Evolutionary conservation across 2,329 filamentous ascomycete genomes (phyloP).

Genomic region (Calonectria naviculata): DNA sequence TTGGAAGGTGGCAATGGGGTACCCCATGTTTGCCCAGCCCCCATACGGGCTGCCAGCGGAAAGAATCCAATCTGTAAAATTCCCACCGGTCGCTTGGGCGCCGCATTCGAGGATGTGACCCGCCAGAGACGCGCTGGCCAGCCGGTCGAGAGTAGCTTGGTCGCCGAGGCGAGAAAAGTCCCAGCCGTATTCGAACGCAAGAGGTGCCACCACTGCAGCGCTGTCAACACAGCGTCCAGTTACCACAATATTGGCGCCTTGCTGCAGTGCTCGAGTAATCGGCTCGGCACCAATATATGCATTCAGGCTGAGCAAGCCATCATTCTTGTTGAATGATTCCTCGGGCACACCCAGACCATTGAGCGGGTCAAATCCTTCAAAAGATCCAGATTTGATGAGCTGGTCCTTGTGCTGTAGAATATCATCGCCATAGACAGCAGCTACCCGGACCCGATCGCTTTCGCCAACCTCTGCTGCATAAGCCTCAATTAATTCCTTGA

Average conservation of each 20-base stretch:
- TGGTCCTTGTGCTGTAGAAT: background rate
- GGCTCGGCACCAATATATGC: background rate
- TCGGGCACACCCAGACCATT: background rate
- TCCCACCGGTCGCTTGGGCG: background rate
- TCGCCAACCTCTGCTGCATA: background rate
- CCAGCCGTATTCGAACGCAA: background rate
- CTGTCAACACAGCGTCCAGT: background rate
- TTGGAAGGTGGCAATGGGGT: background rate
- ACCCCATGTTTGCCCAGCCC: background rate
- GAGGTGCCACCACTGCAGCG: background rate
- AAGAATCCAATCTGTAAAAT: background rate
- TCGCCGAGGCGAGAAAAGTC: background rate
- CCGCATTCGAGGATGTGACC: background rate
- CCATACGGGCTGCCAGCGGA: background rate
- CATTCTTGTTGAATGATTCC: background rate
- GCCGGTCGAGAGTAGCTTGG: background rate
- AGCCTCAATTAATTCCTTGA: background rate
- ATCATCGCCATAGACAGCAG: background rate
- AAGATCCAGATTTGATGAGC: background rate
- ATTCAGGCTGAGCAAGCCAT: background rate
- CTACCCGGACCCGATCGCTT: background rate
- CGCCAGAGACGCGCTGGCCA: background rate
- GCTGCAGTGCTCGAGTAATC: background rate
- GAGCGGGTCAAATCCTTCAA: background rate
- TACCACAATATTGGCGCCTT: background rate